These are phyloP conservation scores for Fusarium sp. DNA, from an alignment of 2,329 filamentous ascomycete species.

Conservation along the genomic window DNA sequence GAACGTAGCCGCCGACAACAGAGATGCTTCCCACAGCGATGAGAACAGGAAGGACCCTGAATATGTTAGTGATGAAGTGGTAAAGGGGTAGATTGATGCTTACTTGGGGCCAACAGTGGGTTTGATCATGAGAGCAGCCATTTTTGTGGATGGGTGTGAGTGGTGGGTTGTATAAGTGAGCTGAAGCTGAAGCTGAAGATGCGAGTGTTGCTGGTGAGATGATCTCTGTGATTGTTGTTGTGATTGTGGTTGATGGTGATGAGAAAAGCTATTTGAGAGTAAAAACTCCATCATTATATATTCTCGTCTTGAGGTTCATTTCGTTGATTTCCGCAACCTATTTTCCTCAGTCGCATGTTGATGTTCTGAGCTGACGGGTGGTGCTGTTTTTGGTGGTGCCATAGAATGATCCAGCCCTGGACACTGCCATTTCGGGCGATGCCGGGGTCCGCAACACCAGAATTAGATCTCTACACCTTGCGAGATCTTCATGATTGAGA, in stretches of 20 bases:
- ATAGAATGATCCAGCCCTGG: conserved; percentile 25
- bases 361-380: conserved; percentile 34
- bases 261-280: neutral
- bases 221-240: conserved; percentile 18
- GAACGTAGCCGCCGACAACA: conserved; percentile 27
- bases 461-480: neutral
- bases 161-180: conserved; percentile 25
- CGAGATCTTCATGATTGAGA: neutral
- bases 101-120: conserved; percentile 30
- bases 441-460: conserved; percentile 18
- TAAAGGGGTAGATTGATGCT: neutral
- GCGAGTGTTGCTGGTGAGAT: conserved; percentile 15
- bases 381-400: conserved; percentile 37
- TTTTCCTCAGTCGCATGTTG: conserved; percentile 25
- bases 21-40: conserved; percentile 38
- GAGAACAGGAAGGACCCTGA: conserved; percentile 35
- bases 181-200: neutral
- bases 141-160: conserved; percentile 23
- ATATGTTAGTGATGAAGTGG: neutral
- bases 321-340: conserved; percentile 9
- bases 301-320: neutral
- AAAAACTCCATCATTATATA: conserved; percentile 31
- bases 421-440: conserved; percentile 26
- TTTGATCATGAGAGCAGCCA: conserved; percentile 37
- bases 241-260: conserved; percentile 25